Evolutionary conservation across 805 yeast species (phyloP).

Genomic region (Candida sakaeoensis): DNA sequence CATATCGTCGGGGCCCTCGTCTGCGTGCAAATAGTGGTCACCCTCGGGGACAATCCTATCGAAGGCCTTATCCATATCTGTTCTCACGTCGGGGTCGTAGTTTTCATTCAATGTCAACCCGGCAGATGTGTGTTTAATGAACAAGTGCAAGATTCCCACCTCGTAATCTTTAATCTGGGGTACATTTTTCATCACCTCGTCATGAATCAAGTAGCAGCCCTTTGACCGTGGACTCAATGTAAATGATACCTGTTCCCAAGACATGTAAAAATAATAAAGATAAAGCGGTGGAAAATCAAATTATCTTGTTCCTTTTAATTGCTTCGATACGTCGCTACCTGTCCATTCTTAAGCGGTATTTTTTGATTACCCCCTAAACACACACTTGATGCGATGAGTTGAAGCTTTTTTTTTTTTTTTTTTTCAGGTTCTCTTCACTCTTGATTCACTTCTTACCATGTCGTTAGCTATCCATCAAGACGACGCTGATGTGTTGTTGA

Average conservation of each 20-base stretch:
- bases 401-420: not conserved
- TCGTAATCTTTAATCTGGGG: slow-evolving; percentile 60
- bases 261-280: slow-evolving; percentile 14
- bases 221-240: slow-evolving; percentile 53
- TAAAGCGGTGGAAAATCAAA: not conserved
- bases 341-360: not conserved
- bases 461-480: slow-evolving; percentile 73
- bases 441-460: slow-evolving; percentile 34
- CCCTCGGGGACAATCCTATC: slow-evolving; percentile 68
- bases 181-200: slow-evolving; percentile 52
- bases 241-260: slow-evolving; percentile 62
- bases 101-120: slow-evolving; percentile 75
- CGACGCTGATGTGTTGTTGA: slow-evolving; percentile 69
- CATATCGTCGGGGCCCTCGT: slow-evolving; percentile 84
- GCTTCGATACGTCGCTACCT: not conserved
- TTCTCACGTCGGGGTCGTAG: slow-evolving; percentile 74
- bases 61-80: slow-evolving; percentile 61
- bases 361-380: not conserved
- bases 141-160: slow-evolving; percentile 62
- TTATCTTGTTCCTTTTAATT: not conserved
- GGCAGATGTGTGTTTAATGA: slow-evolving; percentile 78
- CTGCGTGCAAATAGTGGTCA: slow-evolving; percentile 54
- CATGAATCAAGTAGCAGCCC: slow-evolving; percentile 70
- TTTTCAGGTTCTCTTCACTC: no score
- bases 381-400: slow-evolving; percentile 7